Evolutionary conservation across 2,329 filamentous ascomycete genomes (phyloP).

Genomic region (Aureobasidium subglaciale): DNA sequence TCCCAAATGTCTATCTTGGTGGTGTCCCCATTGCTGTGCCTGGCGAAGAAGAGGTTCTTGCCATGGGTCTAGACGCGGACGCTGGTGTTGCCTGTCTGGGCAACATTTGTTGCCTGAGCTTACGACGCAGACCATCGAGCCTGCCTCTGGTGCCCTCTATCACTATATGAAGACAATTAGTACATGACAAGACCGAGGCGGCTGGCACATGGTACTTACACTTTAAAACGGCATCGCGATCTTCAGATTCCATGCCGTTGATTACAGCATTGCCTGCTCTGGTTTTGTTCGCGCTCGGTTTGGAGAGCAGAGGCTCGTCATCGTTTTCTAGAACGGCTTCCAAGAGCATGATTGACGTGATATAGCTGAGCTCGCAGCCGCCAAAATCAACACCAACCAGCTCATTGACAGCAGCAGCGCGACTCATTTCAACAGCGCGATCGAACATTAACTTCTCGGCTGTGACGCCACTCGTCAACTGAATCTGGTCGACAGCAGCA

Average conservation of each 20-base stretch:
- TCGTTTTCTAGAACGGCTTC: conserved; percentile 89
- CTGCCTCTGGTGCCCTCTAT: conserved; percentile 16
- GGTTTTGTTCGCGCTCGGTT: conserved; percentile 40
- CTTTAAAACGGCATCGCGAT: conserved; percentile 65
- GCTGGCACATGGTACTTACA: conserved; percentile 49
- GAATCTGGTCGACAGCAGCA: conserved; percentile 69
- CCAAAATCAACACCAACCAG: conserved; percentile 57
- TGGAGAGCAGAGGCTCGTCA: conserved; percentile 44
- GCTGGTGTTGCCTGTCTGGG: conserved; percentile 5
- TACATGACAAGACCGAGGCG: background rate
- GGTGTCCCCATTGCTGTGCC: conserved; percentile 11
- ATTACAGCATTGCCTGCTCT: conserved; percentile 41
- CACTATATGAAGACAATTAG: conserved; percentile 12
- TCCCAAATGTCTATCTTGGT: background rate
- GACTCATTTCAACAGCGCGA: conserved; percentile 92
- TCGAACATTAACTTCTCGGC: conserved; percentile 99
- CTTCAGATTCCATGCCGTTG: conserved; percentile 57
- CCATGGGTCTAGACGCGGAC: background rate
- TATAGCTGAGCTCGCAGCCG: conserved; percentile 79
- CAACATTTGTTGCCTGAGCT: conserved; percentile 14
- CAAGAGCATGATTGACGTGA: conserved; percentile 88
- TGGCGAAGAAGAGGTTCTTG: conserved; percentile 9
- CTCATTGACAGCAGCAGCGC: conserved; percentile 88
- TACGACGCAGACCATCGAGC: conserved; percentile 13
- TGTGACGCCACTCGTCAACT: conserved; percentile 79